A percentile compares a stretch with the other conserved stretches of the same genome.
Evolutionary conservation across 371 early-diverging fungal species (phyloP).

Genomic region (Mucor racemosus): DNA sequence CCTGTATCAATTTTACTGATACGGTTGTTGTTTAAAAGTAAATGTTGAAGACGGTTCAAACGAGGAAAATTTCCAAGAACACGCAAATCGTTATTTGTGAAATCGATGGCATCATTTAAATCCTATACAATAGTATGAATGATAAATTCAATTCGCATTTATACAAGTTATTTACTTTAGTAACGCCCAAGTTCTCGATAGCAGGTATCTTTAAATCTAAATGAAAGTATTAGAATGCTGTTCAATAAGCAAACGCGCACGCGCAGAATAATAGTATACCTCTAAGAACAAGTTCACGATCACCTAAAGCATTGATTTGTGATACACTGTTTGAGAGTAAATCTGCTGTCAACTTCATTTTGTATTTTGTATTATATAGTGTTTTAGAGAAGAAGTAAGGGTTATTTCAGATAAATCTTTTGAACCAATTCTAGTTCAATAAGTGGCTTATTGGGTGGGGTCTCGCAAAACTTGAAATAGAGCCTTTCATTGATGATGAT

Average conservation of each 20-base stretch:
- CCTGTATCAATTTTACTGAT: conserved; percentile 76
- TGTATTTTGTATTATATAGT: conserved; percentile 2
- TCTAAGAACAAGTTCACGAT: conserved; percentile 89
- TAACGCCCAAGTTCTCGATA: conserved; percentile 94
- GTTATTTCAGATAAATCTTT: not conserved
- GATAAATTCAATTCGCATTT: not conserved
- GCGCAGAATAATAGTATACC: conserved; percentile 50
- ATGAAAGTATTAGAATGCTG: not conserved
- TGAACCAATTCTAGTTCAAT: not conserved
- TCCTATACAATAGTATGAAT: conserved; percentile 58
- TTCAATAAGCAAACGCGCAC: not conserved
- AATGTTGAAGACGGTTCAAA: conserved; percentile 75
- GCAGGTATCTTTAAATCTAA: conserved; percentile 83
- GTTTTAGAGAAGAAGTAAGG: not conserved
- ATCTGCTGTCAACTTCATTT: conserved; percentile 84
- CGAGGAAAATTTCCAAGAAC: conserved; percentile 88
- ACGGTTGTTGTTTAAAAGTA: conserved; percentile 87
- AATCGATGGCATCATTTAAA: conserved; percentile 90
- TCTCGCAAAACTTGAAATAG: not conserved
- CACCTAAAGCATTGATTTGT: conserved; percentile 85
- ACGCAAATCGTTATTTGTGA: conserved; percentile 91
- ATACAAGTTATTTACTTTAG: conserved; percentile 65
- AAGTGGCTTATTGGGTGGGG: not conserved
- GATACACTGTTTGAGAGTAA: conserved; percentile 72
- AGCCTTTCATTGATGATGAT: too few species aligned